Evolutionary conservation across 805 yeast genomes (phyloP).

Genomic region (Yamadazyma scolyti): DNA sequence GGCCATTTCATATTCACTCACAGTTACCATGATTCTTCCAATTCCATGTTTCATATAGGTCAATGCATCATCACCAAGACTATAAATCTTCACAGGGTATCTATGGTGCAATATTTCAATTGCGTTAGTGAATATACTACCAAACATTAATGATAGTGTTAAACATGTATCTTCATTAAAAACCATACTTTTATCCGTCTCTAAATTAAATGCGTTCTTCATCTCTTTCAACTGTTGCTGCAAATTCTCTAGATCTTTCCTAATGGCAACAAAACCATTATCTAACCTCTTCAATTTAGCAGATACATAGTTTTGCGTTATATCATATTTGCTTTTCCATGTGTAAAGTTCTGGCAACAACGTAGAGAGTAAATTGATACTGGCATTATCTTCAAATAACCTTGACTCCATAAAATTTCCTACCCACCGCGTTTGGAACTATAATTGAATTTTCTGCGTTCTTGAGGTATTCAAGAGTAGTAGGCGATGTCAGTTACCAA

Average conservation of each 20-base stretch:
- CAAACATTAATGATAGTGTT: slow-evolving; percentile 16
- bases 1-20: background rate
- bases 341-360: no score
- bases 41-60: background rate
- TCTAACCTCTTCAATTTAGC: no score
- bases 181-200: slow-evolving; percentile 1
- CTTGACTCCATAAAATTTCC: no score
- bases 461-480: no score
- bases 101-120: slow-evolving; percentile 10
- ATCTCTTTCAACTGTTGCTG: background rate
- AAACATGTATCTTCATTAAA: slow-evolving; percentile 17
- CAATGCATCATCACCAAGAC: background rate
- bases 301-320: no score
- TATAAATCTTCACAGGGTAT: background rate
- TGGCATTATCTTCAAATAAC: no score
- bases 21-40: background rate
- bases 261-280: no score
- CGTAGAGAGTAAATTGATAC: no score
- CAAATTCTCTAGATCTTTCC: slow-evolving; percentile 1
- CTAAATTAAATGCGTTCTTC: background rate
- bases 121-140: slow-evolving; percentile 15
- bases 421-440: no score
- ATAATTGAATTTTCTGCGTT: no score
- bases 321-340: no score
- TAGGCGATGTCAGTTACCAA: slow-evolving; percentile 8